These are phyloP conservation scores for Paraconiothyrium sp. DNA, from an alignment of 2,329 filamentous ascomycete species.

Conservation along the genomic window DNA sequence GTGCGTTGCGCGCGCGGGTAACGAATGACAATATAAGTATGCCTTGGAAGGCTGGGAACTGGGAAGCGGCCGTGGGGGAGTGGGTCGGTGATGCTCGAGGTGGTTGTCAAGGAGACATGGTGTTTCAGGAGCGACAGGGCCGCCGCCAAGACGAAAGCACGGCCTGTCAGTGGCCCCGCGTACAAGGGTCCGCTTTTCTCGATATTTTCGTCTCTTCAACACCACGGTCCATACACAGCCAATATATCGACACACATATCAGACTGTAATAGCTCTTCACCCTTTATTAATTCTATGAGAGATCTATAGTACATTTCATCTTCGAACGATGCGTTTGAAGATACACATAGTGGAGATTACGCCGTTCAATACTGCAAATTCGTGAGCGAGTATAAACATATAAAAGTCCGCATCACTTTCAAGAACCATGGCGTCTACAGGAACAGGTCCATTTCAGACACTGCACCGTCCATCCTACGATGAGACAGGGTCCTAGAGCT, in stretches of 20 bases:
- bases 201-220: not conserved
- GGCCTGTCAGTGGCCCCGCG: conserved; percentile 5
- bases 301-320: too few relatives aligned
- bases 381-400: too few relatives aligned
- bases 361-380: too few relatives aligned
- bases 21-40: conserved; percentile 33
- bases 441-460: too few relatives aligned
- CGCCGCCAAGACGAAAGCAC: conserved; percentile 4
- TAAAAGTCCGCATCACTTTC: too few relatives aligned
- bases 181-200: conserved; percentile 7
- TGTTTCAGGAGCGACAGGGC: conserved; percentile 15
- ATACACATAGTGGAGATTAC: too few relatives aligned
- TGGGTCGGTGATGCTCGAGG: conserved; percentile 9
- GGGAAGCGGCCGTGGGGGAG: conserved; percentile 14
- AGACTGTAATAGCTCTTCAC: not conserved
- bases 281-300: not conserved
- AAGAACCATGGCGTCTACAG: too few relatives aligned
- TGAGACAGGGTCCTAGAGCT: too few relatives aligned
- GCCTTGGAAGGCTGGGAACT: conserved; percentile 20
- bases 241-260: not conserved
- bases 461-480: too few relatives aligned
- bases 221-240: not conserved
- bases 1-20: conserved; percentile 27
- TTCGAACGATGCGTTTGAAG: too few relatives aligned
- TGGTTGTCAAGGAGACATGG: conserved; percentile 16